These are phyloP conservation scores for Eucalyptus grandis DNA, from an alignment of 345 rosid species.

Conservation along the genomic window DNA sequence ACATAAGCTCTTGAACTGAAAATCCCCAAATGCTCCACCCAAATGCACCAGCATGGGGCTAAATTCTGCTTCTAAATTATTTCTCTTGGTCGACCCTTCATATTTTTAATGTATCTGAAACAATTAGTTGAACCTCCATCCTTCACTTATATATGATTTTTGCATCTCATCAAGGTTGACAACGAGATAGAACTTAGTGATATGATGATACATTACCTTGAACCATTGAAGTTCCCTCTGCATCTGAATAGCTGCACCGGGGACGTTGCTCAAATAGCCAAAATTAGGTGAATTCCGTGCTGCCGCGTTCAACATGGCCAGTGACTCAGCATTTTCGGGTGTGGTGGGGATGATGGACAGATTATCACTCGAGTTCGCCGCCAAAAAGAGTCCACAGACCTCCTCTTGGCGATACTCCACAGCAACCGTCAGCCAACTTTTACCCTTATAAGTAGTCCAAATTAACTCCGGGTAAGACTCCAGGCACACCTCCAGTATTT, in stretches of 20 bases:
- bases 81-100: too few relatives aligned
- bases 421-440: neutral
- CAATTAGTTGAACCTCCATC: too few relatives aligned
- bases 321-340: neutral
- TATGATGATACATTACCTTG: neutral
- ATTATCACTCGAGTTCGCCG: neutral
- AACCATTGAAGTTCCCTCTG: slow-evolving; percentile 3
- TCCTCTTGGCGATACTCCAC: neutral
- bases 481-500: neutral
- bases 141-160: too few relatives aligned
- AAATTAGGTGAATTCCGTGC: neutral
- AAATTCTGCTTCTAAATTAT: too few relatives aligned
- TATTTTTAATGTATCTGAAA: too few relatives aligned
- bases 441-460: neutral
- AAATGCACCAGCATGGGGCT: too few relatives aligned
- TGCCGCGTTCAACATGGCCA: neutral
- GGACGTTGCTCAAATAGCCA: neutral
- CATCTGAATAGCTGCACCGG: neutral
- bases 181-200: neutral
- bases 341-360: neutral
- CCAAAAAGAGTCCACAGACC: neutral
- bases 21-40: neutral
- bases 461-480: neutral
- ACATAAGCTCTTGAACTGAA: too few relatives aligned
- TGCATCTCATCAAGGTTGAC: neutral